Evolutionary conservation across 495 filamentous ascomycete species (phyloP), one percentile per base, ranked within the genome.

Genomic region (Tetracladium marchalianum): DNA sequence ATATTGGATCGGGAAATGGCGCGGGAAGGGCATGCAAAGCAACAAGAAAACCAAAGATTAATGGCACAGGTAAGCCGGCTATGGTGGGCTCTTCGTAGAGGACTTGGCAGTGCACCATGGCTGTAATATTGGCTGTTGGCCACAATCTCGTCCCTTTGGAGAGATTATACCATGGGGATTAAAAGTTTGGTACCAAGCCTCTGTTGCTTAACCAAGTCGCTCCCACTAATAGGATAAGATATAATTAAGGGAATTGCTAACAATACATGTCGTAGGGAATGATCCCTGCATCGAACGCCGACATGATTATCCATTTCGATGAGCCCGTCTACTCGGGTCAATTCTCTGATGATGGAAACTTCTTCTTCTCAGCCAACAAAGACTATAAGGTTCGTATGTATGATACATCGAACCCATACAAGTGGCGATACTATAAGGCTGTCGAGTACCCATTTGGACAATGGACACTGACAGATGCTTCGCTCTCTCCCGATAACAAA

Each of bases 401-500:
- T 61, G 92, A 98, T 59, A 96, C 92, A 0, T 93, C 87, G 1
- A 95, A 96, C 48, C 92, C 92, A 0, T 93, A 90, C 60, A 76
- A 85, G 43, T 98, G 92, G 92, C 82, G 81, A 56, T 89, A 95
- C 61, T 96, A 96, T 66, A 97, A 96, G 64, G 90, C 85, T 0
- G 87, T 90, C 9, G 65, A 74, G 15, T 94, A 94, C 65, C 84
- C 86, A 3, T 82, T 78, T 45, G 92, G 88, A 2, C 79, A 83
- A 50, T 98, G 92, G 92, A 97, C 90, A 2, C 83, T 98, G 53
- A 98, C 90, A 10, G 92, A 98, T 67, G 90, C 92, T 22, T 82
- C 81, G 5, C 65, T 98, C 18, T 93, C 86, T 49, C 92, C 90
- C 1, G 90, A 98, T 65, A 96, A 96, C 58, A 80, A 76, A 45